phyloP scores from a whole-genome alignment of 306 rosid species.

The Begonia peltatifolia region DNA sequence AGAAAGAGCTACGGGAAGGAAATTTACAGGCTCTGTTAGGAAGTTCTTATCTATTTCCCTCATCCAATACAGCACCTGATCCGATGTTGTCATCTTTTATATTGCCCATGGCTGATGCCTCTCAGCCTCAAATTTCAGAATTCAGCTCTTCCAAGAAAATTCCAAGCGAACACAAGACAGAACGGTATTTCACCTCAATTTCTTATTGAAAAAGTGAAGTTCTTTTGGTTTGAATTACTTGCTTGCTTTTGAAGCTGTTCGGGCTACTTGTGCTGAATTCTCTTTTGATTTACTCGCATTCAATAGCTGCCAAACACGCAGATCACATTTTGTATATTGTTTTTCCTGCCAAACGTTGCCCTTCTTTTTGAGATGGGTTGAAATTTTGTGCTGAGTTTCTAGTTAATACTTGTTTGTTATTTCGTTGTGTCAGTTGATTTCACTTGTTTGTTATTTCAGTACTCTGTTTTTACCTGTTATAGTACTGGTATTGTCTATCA shows the following conservation, averaged over 20 bases:
- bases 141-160: constrained; percentile 45
- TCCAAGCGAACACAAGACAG: constrained; percentile 30
- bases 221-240: background rate
- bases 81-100: constrained; percentile 73
- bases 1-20: constrained; percentile 77
- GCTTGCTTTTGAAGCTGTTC: too few relatives aligned
- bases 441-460: too few relatives aligned
- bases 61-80: constrained; percentile 67
- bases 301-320: too few relatives aligned
- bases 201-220: background rate
- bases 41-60: constrained; percentile 67
- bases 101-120: constrained; percentile 67
- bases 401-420: too few relatives aligned
- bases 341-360: too few relatives aligned
- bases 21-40: constrained; percentile 62
- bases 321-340: too few relatives aligned
- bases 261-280: too few relatives aligned
- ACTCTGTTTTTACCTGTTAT: too few relatives aligned
- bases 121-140: constrained; percentile 52
- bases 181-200: constrained; percentile 24
- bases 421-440: too few relatives aligned
- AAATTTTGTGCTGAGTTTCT: too few relatives aligned
- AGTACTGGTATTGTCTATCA: too few relatives aligned
- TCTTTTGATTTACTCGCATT: background rate
- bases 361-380: too few relatives aligned